Conservation (phyloP, 352 stramenopile genomes). For the Pythium plurisporium region DNA sequence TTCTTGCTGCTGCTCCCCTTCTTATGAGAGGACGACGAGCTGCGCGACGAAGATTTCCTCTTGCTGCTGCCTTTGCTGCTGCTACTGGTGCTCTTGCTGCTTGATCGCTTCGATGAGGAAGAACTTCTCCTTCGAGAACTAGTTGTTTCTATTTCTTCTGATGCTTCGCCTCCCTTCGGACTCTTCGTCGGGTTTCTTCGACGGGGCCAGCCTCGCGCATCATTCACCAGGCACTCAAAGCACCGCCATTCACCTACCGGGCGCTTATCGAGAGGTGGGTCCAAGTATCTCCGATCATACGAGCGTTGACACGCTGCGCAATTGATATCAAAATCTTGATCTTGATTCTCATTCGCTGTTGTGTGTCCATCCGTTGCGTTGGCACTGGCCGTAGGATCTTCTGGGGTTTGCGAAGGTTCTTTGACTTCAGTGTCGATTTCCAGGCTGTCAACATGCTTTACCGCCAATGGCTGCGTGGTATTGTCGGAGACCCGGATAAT, state of each 20-base stretch:
- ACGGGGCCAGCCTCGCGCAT: conserved; percentile 76
- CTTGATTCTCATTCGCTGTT: neutral
- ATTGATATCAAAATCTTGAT: conserved; percentile 70
- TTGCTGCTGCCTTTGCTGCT: conserved; percentile 38
- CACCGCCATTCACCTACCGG: conserved; percentile 78
- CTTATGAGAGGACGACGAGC: conserved; percentile 27
- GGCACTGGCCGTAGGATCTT: neutral
- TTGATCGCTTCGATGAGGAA: conserved; percentile 42
- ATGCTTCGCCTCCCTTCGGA: conserved; percentile 1
- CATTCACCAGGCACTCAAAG: conserved; percentile 87
- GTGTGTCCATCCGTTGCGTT: neutral
- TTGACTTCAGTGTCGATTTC: neutral
- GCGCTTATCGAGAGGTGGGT: conserved; percentile 71
- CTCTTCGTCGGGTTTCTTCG: conserved; percentile 32
- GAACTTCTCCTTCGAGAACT: conserved; percentile 32
- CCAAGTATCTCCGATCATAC: conserved; percentile 83
- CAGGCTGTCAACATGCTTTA: neutral
- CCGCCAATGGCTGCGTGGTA: neutral
- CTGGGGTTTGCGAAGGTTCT: neutral
- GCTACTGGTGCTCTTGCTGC: conserved; percentile 24
- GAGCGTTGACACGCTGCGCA: conserved; percentile 73
- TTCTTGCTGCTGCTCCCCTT: conserved; percentile 49
- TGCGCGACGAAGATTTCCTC: conserved; percentile 40
- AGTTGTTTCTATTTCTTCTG: conserved; percentile 6
- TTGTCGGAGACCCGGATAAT: conserved; percentile 10